Percentiles rank a stretch among this genome's conserved stretches.
Evolutionary conservation across 495 filamentous ascomycete species (phyloP).

Genomic region (Mycothermus thermophilus): DNA sequence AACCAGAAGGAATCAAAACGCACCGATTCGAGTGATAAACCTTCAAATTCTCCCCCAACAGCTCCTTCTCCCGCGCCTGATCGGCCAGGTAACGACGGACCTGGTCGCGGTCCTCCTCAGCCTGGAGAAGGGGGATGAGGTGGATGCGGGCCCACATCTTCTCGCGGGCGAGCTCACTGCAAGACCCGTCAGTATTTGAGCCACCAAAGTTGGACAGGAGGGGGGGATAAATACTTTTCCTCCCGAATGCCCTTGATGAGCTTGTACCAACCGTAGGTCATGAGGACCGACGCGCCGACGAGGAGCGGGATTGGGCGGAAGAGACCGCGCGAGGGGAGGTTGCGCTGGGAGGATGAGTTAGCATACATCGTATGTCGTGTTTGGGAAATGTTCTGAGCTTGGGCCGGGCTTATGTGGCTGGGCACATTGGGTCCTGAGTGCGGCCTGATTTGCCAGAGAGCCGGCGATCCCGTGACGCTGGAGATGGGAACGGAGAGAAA

Average conservation of each 20-base stretch:
- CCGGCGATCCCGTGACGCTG: no score
- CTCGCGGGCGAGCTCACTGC: slow-evolving; percentile 85
- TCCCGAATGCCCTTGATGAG: slow-evolving; percentile 65
- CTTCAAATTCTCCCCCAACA: slow-evolving; percentile 62
- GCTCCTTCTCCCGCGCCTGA: slow-evolving; percentile 74
- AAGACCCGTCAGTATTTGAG: no score
- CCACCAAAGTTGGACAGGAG: no score
- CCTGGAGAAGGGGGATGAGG: slow-evolving; percentile 81
- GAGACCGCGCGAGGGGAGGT: slow-evolving; percentile 70
- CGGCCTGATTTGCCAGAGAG: no score
- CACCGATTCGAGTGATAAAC: slow-evolving; percentile 84
- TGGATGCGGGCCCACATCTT: slow-evolving; percentile 97
- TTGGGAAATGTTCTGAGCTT: background rate
- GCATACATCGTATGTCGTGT: no score
- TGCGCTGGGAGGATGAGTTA: slow-evolving; percentile 45
- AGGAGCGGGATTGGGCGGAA: slow-evolving; percentile 74
- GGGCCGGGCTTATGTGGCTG: background rate
- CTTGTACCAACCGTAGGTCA: slow-evolving; percentile 83
- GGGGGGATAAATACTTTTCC: slow-evolving; percentile 54
- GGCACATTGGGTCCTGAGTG: no score
- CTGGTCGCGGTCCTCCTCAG: slow-evolving; percentile 89
- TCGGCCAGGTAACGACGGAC: slow-evolving; percentile 75
- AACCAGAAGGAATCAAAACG: slow-evolving; percentile 28
- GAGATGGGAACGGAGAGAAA: no score
- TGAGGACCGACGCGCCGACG: slow-evolving; percentile 54